Conservation (phyloP, 306 rosid species). For the Begonia masoniana region DNA sequence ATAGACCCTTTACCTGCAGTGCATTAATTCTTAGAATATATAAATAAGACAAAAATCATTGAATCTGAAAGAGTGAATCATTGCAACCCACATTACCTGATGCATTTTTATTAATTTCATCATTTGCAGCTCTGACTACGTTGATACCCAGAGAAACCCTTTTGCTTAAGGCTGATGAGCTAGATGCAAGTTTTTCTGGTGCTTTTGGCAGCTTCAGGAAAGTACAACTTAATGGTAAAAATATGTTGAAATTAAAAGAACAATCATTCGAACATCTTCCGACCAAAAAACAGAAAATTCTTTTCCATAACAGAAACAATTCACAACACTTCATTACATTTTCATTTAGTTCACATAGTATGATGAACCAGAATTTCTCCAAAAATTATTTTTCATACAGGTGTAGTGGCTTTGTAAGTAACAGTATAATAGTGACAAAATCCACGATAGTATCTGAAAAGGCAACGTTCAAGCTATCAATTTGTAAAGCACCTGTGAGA, state of each 20-base stretch:
- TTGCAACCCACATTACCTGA: conserved; percentile 37
- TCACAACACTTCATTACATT: no score
- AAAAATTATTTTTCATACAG: neutral
- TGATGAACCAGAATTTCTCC: neutral
- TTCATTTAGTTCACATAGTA: neutral
- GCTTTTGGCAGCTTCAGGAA: conserved; percentile 42
- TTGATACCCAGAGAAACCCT: conserved; percentile 50
- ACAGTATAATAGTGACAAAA: neutral
- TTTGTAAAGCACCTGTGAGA: conserved; percentile 40
- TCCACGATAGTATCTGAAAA: neutral
- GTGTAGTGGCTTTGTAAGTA: neutral
- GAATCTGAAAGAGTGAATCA: conserved; percentile 11
- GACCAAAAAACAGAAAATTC: neutral
- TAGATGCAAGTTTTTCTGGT: conserved; percentile 34
- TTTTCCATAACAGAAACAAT: neutral
- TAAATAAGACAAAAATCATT: neutral
- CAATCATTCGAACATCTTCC: neutral
- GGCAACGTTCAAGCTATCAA: neutral
- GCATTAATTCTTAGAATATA: conserved; percentile 4
- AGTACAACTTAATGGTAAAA: conserved; percentile 13
- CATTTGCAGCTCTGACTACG: conserved; percentile 31
- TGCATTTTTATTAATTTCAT: conserved; percentile 24
- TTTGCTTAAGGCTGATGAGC: conserved; percentile 39
- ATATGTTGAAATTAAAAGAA: neutral
- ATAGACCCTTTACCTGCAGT: conserved; percentile 46